Base-by-base conservation (phyloP, 768 basidiomycete species). In the Pisolithus tinctorius region DNA sequence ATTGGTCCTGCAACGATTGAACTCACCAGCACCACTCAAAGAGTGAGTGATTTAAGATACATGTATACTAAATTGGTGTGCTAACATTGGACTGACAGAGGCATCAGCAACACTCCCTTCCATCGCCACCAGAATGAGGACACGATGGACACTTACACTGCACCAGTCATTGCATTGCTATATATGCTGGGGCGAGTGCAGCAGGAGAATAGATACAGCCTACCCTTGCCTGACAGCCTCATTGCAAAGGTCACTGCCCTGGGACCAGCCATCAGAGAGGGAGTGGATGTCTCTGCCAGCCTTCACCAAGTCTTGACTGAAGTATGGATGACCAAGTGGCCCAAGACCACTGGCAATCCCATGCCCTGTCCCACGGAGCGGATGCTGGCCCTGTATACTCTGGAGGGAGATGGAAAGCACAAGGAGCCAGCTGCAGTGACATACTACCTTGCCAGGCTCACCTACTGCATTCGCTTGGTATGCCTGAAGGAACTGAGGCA, bases 61-160 rank as follows among this genome's bases (percentile, higher is more conserved):
- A 5, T 8, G 20, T 26, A 17, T 16, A 13, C 3, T 27, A 30
- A 41, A 4, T 13, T 13, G 38, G 31, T 17, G 31, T 31, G 8
- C 3, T 9, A 27, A 23, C 26, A 4, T 6, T 44, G 2, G 1
- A 3, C 23, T 14, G 6, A 17, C 13, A 58, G 54, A 4, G 58
- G 61, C 0, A 61, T 66, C n/a, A 58, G 54, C 45, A 61, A 65
- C 51, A 59, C 47, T 0, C 63, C 65, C 0, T 53, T 69, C 14
- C 59, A 62, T 13, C 52, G 50, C 1, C 61, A 65, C 6, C 51
- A 58, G 29, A 30, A 59, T 6, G 40, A 47, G 0, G 13, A n/a
- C 1, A 56, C 51, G 0, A 48, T 65, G 17, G 43, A 50, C 0
- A 14, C 45, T 5, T 69, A 69, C 17, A 58, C 16, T 7, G 45